Evolutionary conservation across 768 basidiomycete genomes (phyloP).

Genomic region (Lactarius sp.): DNA sequence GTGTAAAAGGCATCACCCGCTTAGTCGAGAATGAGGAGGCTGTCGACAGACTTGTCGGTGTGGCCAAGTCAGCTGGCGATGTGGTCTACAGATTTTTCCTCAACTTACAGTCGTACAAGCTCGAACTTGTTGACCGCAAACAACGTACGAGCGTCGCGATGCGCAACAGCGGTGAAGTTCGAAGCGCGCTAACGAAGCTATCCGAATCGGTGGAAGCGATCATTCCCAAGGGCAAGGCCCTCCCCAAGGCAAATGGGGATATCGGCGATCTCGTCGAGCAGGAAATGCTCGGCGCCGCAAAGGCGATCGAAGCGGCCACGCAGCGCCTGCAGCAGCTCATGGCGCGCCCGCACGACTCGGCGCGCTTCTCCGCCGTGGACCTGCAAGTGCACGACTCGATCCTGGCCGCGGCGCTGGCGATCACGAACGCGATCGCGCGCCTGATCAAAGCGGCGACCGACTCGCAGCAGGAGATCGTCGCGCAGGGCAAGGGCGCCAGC

Average conservation of each 20-base stretch:
- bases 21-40: slow-evolving; percentile 88
- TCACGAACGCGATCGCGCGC: slow-evolving; percentile 90
- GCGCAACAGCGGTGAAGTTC: slow-evolving; percentile 83
- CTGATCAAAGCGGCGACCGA: slow-evolving; percentile 96
- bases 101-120: slow-evolving; percentile 92
- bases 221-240: slow-evolving; percentile 75
- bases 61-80: slow-evolving; percentile 85
- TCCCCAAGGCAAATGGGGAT: slow-evolving; percentile 82
- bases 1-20: slow-evolving; percentile 93
- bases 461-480: slow-evolving; percentile 97
- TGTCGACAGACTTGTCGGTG: slow-evolving; percentile 79
- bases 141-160: slow-evolving; percentile 84
- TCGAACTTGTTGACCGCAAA: slow-evolving; percentile 63
- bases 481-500: slow-evolving; percentile 89
- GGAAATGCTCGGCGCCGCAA: slow-evolving; percentile 91
- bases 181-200: slow-evolving; percentile 75
- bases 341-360: slow-evolving; percentile 80
- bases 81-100: slow-evolving; percentile 89
- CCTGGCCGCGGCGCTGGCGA: slow-evolving; percentile 86
- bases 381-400: slow-evolving; percentile 98
- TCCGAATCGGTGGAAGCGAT: slow-evolving; percentile 84
- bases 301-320: slow-evolving; percentile 91
- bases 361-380: slow-evolving; percentile 86
- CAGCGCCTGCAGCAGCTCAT: slow-evolving; percentile 87
- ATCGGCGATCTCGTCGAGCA: slow-evolving; percentile 94